These are phyloP conservation scores for Sphaerosporella brunnea DNA, from an alignment of 495 filamentous ascomycete species.

Conservation along the genomic window DNA sequence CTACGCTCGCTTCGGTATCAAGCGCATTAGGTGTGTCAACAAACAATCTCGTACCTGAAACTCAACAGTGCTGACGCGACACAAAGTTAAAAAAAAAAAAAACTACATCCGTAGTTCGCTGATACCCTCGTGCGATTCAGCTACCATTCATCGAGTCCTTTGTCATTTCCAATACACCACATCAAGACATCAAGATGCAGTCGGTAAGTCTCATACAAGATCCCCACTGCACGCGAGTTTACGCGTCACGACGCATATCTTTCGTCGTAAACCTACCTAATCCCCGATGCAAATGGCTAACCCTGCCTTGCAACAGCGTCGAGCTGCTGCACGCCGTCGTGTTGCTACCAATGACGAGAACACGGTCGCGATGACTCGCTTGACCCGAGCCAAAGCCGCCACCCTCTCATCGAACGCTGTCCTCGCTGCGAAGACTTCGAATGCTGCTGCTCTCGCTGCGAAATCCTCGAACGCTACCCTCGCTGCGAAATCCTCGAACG, in stretches of 20 bases:
- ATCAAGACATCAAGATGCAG: conserved; percentile 2
- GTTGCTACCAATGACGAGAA: conserved; percentile 60
- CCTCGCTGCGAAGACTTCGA: conserved; percentile 4
- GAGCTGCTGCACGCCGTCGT: conserved; percentile 43
- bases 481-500: conserved; percentile 16
- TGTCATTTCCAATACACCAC: background rate
- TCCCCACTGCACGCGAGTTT: too few relatives aligned
- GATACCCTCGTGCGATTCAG: background rate
- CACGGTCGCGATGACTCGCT: conserved; percentile 43
- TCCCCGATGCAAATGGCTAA: too few relatives aligned
- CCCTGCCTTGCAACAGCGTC: conserved; percentile 13
- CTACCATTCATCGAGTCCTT: background rate
- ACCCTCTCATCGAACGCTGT: background rate
- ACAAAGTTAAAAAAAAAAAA: too few relatives aligned
- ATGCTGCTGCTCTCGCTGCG: too few relatives aligned
- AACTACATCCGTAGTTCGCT: too few relatives aligned
- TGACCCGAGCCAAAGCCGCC: conserved; percentile 85
- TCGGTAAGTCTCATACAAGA: conserved; percentile 5
- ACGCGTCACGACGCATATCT: too few relatives aligned
- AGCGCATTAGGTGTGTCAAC: conserved; percentile 2
- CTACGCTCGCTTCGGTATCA: background rate
- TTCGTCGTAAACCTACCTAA: too few relatives aligned
- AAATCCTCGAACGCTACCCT: conserved; percentile 33
- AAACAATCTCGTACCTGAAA: background rate
- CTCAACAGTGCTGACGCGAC: background rate